Base-by-base conservation (phyloP, 2,329 filamentous ascomycete genomes). In the Karstenula rhodostoma region DNA sequence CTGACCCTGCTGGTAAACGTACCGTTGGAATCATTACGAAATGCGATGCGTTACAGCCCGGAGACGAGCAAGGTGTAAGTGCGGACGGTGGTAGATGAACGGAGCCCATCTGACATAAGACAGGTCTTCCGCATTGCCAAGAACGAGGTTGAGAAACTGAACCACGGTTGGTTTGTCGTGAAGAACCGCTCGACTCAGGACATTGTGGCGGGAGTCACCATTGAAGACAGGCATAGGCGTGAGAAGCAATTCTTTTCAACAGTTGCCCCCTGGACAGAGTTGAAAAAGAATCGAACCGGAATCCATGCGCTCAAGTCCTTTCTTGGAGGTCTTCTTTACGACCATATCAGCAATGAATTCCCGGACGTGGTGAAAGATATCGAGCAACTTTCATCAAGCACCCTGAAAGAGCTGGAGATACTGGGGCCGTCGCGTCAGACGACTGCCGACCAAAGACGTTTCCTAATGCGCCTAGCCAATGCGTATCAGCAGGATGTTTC, bases 1-100 rank as follows among this genome's bases (percentile, higher is more conserved):
- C 85, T 42, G 84, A 87, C 65, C 77, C 77, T 0, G 61, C 74
- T 0, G 75, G 77, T 10, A 64, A 73, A 5, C 80, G 85, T 2
- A 87, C 84, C 0, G 70, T 87, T 0, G 83, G 85, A 0, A 80
- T 87, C 57, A 56, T 79, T 57, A 81, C 77, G 12, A 80, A 78
- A 58, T 74, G 74, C 9, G 79, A 81, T 64, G 67, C 62, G 1
- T 59, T 77, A 12, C 58, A 59, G 44, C 40, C 58, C n/a, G 65
- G 62, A 17, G 58, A 61, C 35, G 54, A 61, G 32, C 37, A 53
- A 46, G 54, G 58, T 32, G 58, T 61, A 49, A 19, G 37, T 32
- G 29, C 42, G 27, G 17, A 51, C 13, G 27, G 17, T 25, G 3
- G 22, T 15, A 35, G 9, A 44, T 10, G 27, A 17, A 37, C 33